These are phyloP conservation scores for Daldinia grandis DNA, from an alignment of 495 filamentous ascomycete genomes.

Conservation along the genomic window DNA sequence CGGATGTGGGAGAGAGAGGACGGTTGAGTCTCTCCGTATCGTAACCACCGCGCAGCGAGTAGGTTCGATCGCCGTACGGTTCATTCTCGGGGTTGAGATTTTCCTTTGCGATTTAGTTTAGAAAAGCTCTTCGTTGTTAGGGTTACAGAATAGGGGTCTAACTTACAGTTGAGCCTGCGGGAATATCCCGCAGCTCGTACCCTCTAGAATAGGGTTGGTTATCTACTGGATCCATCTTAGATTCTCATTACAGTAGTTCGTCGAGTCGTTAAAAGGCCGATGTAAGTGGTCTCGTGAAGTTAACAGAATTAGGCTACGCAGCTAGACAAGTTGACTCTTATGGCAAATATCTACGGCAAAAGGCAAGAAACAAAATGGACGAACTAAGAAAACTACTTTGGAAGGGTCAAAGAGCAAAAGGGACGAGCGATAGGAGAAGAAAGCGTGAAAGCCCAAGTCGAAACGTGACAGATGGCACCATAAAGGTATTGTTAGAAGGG, in stretches of 20 bases:
- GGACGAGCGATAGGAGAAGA: not conserved
- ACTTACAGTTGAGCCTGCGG: slow-evolving; percentile 9
- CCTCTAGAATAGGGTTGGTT: slow-evolving; percentile 10
- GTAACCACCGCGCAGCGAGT: not conserved
- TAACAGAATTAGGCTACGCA: not conserved
- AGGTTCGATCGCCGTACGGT: not conserved
- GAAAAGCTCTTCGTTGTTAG: not conserved
- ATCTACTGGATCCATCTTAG: slow-evolving; percentile 3
- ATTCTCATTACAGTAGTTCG: slow-evolving; percentile 11
- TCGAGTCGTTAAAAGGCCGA: not conserved
- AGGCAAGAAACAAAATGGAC: not conserved
- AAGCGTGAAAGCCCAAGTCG: not conserved
- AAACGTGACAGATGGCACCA: not conserved
- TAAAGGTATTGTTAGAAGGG: not conserved
- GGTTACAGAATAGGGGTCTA: not conserved
- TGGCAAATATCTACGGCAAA: slow-evolving; percentile 1
- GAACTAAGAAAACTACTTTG: not conserved
- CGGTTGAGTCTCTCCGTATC: not conserved
- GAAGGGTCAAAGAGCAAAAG: not conserved
- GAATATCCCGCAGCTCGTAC: slow-evolving; percentile 14
- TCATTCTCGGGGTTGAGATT: not conserved
- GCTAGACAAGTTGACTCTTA: not conserved
- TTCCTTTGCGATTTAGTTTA: not conserved
- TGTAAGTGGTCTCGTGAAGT: not conserved
- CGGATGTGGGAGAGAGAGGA: not conserved